Conservation (phyloP, 2,329 filamentous ascomycete species). For the Thielaviopsis euricoi region DNA sequence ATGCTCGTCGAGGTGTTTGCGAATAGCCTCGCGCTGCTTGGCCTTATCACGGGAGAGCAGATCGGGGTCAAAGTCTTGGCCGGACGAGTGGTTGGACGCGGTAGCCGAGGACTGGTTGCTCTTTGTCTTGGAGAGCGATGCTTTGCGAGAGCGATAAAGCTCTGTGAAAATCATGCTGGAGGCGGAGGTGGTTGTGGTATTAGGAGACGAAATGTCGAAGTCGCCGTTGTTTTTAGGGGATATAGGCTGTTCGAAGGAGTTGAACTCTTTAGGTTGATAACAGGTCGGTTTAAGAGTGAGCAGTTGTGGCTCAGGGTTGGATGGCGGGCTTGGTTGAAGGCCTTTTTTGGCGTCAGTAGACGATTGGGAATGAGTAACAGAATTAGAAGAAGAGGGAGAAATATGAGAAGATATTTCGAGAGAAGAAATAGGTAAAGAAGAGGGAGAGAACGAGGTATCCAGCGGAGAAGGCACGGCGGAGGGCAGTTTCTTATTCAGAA, state of each 20-base stretch:
- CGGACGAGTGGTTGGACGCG: slow-evolving; percentile 16
- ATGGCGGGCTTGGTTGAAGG: slow-evolving; percentile 6
- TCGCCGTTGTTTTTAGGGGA: slow-evolving; percentile 1
- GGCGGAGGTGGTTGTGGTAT: slow-evolving; percentile 8
- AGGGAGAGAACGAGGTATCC: not conserved
- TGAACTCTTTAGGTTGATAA: slow-evolving; percentile 10
- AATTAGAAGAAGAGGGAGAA: slow-evolving; percentile 6
- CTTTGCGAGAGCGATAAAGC: slow-evolving; percentile 39
- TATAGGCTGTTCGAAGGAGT: slow-evolving; percentile 9
- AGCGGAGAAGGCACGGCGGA: not conserved
- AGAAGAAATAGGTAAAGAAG: slow-evolving; percentile 14
- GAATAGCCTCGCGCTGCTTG: slow-evolving; percentile 47
- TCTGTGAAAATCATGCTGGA: slow-evolving; percentile 41
- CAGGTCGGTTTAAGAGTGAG: slow-evolving; percentile 6
- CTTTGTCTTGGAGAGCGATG: slow-evolving; percentile 29
- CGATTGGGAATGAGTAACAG: not conserved
- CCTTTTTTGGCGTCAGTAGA: slow-evolving; percentile 8
- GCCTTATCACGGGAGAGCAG: slow-evolving; percentile 43
- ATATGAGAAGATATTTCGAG: slow-evolving; percentile 11
- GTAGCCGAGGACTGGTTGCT: slow-evolving; percentile 13
- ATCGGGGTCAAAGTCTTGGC: slow-evolving; percentile 38
- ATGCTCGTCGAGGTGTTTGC: slow-evolving; percentile 34
- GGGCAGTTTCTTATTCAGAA: slow-evolving; percentile 4
- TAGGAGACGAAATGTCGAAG: slow-evolving; percentile 5
- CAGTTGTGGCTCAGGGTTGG: slow-evolving; percentile 6